Base-by-base conservation (phyloP, 83 land plant genomes). In the Larix sibirica region DNA sequence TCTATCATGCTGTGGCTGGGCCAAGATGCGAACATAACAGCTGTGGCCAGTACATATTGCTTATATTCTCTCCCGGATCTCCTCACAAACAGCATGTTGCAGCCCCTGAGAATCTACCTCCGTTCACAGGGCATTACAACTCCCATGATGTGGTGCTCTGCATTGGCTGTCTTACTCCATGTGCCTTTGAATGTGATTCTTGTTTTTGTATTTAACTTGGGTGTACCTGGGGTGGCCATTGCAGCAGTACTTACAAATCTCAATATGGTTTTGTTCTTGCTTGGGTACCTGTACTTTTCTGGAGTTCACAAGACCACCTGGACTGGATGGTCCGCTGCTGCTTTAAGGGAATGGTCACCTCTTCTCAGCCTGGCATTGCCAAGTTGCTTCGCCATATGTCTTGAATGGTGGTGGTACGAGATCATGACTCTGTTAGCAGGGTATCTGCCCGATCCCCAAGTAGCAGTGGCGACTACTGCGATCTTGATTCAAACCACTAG, bases 221-320 rank as follows among this genome's bases (percentile, higher is more conserved):
- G 95, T 36, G 90, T 93, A 4, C 81, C 81, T 0, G 94, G 95
- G 14, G 95, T 93, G 33, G 95, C 94, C 24, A 74, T 87, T 75
- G 92, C 95, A 12, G 84, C 93, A 16, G 93, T 88, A 67, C 64
- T 89, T 56, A 91, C 93, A 2, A 93, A 93, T 83, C 24, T 89
- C 61, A 91, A 91, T 82, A 93, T 88, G 93, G 84, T 78, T 18
- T 31, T 88, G 63, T 73, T 91, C 81, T 70, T 93, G 83, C 17
- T 83, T 60, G 89, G 71, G 61, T 93, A 89, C 80, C 73, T 87
- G 3, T 42, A 59, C 56, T n/a, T 62, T 8, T 61, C 86, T 14
- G 65, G 84, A 54, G 88, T 86, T 36, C 88, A 80, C 74, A 79
- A 70, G 83, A 54, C 60, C 21, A 85, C 87, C 28, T 73, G 91